Conservation (phyloP, 2,329 filamentous ascomycete species). For the Colletotrichum chrysophilum region DNA sequence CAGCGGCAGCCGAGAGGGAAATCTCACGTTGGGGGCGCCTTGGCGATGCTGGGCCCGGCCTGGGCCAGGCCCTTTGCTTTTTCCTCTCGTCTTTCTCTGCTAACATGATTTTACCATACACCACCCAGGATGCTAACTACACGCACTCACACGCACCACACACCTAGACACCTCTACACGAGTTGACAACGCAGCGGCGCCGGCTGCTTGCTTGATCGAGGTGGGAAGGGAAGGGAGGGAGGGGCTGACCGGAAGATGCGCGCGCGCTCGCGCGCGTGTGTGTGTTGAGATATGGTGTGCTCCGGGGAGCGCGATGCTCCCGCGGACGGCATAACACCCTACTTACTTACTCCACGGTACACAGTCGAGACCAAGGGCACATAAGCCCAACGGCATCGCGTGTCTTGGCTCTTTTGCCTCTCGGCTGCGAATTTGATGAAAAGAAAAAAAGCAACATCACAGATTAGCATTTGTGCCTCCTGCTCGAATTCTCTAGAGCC, state of each 20-base stretch:
- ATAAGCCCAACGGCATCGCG: neutral
- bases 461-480: neutral
- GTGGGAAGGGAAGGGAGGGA: neutral
- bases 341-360: neutral
- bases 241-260: neutral
- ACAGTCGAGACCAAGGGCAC: neutral
- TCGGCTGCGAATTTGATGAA: neutral
- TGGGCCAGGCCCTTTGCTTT: neutral
- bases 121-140: neutral
- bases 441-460: neutral
- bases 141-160: neutral
- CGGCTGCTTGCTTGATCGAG: conserved; percentile 17
- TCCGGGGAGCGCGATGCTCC: neutral
- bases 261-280: neutral
- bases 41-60: neutral
- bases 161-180: neutral
- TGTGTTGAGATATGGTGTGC: neutral
- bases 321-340: neutral
- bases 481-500: neutral
- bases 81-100: neutral
- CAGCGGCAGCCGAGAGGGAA: neutral
- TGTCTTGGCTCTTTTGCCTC: neutral
- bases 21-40: neutral
- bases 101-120: neutral
- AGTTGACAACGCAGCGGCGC: conserved; percentile 1